Percentiles rank a stretch among this genome's conserved stretches.
phyloP scores from a whole-genome alignment of 1,284 basidiomycete species.

The Agroathelia rolfsii region DNA sequence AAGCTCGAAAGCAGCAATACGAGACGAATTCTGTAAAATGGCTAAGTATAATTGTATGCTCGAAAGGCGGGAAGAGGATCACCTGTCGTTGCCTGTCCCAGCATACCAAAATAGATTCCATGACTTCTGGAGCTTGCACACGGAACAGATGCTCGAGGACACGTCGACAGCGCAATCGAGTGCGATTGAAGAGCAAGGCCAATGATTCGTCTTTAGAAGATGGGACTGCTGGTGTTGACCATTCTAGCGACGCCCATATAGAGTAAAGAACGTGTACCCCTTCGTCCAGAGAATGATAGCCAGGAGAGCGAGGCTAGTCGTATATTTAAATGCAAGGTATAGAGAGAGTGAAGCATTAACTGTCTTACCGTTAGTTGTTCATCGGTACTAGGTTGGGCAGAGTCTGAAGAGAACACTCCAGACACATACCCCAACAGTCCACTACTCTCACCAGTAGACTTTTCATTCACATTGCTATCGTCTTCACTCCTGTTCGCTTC shows the following conservation, averaged over 20 bases:
- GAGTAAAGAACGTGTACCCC: constrained; percentile 60
- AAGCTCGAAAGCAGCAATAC: constrained; percentile 66
- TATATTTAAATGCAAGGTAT: too few relatives aligned
- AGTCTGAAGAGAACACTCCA: constrained; percentile 67
- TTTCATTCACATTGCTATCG: constrained; percentile 41
- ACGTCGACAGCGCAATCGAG: constrained; percentile 59
- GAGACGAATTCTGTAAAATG: constrained; percentile 26
- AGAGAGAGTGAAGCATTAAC: constrained; percentile 10
- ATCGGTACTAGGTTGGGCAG: constrained; percentile 28
- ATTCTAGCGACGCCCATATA: constrained; percentile 55
- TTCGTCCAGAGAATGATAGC: constrained; percentile 63
- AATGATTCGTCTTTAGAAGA: constrained; percentile 57
- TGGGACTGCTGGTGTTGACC: constrained; percentile 33
- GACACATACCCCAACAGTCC: constrained; percentile 77
- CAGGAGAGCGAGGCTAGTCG: constrained; percentile 61
- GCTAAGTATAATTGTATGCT: too few relatives aligned
- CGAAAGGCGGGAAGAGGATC: too few relatives aligned
- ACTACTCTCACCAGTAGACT: constrained; percentile 38
- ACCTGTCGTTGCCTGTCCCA: constrained; percentile 59
- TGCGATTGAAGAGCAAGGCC: constrained; percentile 53
- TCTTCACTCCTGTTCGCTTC: constrained; percentile 48
- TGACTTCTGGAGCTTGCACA: constrained; percentile 66
- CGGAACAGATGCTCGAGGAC: constrained; percentile 85
- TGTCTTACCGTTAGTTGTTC: constrained; percentile 53
- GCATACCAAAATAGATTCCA: constrained; percentile 74